Evolutionary conservation across 805 yeast species (phyloP).

Genomic region (Scheffersomyces ergatensis): DNA sequence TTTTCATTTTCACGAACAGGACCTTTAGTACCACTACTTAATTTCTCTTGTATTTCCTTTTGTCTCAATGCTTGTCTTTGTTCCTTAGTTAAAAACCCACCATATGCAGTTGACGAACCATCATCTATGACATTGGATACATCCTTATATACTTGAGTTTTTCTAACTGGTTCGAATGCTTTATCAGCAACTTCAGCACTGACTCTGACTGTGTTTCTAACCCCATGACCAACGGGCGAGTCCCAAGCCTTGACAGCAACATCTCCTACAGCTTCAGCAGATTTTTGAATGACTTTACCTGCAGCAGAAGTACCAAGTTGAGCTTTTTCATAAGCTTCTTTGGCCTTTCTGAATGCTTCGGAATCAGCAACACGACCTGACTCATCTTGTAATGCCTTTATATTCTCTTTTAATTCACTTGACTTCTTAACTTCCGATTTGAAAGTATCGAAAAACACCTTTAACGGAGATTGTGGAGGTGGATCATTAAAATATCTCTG

Average conservation of each 20-base stretch:
- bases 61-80: constrained; percentile 69
- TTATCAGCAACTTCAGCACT: constrained; percentile 87
- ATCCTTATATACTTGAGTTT: constrained; percentile 86
- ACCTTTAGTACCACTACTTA: constrained; percentile 59
- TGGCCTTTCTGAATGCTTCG: constrained; percentile 89
- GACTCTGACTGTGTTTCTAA: constrained; percentile 78
- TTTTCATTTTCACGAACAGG: constrained; percentile 75
- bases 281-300: constrained; percentile 74
- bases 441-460: constrained; percentile 92
- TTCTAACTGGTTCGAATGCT: constrained; percentile 88
- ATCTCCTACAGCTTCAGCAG: constrained; percentile 91
- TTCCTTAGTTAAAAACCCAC: constrained; percentile 87
- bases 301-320: constrained; percentile 67
- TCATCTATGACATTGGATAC: constrained; percentile 87
- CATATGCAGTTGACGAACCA: constrained; percentile 84
- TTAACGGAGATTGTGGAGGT: constrained; percentile 70
- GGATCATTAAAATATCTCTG: constrained; percentile 10
- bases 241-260: constrained; percentile 95
- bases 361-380: constrained; percentile 92
- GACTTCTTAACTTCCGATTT: constrained; percentile 88
- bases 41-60: constrained; percentile 48
- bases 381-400: constrained; percentile 93
- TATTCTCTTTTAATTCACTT: constrained; percentile 83
- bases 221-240: constrained; percentile 84
- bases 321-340: constrained; percentile 87